These are phyloP conservation scores for Porpolomopsis calyptriformis DNA, from an alignment of 768 basidiomycete species.

Conservation along the genomic window DNA sequence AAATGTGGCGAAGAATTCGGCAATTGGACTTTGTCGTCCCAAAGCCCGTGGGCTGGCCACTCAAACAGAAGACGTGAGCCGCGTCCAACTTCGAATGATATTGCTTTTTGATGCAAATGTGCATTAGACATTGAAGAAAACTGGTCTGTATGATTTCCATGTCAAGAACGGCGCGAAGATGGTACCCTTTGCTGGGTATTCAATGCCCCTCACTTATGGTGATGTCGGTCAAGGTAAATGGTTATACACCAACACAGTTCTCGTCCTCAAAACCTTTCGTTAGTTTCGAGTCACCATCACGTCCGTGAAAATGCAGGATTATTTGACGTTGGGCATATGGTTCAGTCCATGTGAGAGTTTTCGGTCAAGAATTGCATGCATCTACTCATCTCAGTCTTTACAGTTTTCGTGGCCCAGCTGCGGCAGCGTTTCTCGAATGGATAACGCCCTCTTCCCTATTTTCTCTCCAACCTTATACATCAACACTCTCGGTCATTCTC, in stretches of 20 bases:
- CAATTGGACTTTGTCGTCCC: no score
- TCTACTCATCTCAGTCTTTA: background rate
- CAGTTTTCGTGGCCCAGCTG: slow-evolving; percentile 75
- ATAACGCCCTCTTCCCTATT: slow-evolving; percentile 78
- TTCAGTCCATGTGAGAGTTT: slow-evolving; percentile 66
- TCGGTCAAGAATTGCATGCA: background rate
- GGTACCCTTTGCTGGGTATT: slow-evolving; percentile 93
- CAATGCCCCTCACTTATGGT: slow-evolving; percentile 87
- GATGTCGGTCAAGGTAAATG: slow-evolving; percentile 64
- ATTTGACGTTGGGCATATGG: slow-evolving; percentile 99
- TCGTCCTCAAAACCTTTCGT: slow-evolving; percentile 4
- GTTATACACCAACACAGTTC: slow-evolving; percentile 3
- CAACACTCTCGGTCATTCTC: slow-evolving; percentile 81
- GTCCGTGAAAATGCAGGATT: slow-evolving; percentile 74
- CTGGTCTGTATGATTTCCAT: slow-evolving; percentile 85
- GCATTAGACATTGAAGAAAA: slow-evolving; percentile 37
- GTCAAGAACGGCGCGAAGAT: slow-evolving; percentile 76
- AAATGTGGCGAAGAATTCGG: no score
- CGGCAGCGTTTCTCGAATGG: slow-evolving; percentile 76
- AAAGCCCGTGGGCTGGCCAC: no score
- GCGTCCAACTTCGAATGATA: no score
- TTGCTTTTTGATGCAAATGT: no score
- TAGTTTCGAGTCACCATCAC: slow-evolving; percentile 86
- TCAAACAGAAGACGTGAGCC: no score
- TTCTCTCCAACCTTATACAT: slow-evolving; percentile 57